Evolutionary conservation across 176 grass and related monocot genomes (phyloP).

Genomic region (Panicum miliaceum): DNA sequence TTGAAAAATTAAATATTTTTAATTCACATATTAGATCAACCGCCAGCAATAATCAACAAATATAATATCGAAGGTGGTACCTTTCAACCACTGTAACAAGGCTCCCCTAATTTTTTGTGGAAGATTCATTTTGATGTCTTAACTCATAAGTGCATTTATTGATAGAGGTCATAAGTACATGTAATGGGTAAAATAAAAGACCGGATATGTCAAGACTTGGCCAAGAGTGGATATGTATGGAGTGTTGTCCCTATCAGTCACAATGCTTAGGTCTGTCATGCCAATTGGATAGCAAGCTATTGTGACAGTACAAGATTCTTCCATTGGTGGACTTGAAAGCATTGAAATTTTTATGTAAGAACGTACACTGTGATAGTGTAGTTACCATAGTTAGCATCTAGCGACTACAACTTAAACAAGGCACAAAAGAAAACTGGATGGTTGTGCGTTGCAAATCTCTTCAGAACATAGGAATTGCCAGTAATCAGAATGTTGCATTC

Average conservation of each 20-base stretch:
- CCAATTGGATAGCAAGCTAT: constrained; percentile 23
- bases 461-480: not conserved
- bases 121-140: not conserved
- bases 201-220: not conserved
- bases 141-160: not conserved
- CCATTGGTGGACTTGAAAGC: not conserved
- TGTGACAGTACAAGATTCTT: constrained; percentile 26
- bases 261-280: constrained; percentile 31
- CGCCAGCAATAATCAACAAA: too few species aligned
- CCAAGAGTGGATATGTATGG: not conserved
- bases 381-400: not conserved
- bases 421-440: not conserved
- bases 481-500: too few species aligned
- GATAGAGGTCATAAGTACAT: not conserved
- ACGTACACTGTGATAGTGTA: too few species aligned
- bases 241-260: constrained; percentile 27
- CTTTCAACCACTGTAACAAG: too few species aligned
- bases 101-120: not conserved
- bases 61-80: too few species aligned
- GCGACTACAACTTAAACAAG: not conserved
- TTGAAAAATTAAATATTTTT: too few species aligned
- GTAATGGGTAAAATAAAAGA: not conserved
- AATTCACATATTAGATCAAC: too few species aligned
- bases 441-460: not conserved
- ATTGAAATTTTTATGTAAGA: constrained; percentile 1